Evolutionary conservation across 2,329 filamentous ascomycete species (phyloP).

Genomic region (Chaetomium strumarium): DNA sequence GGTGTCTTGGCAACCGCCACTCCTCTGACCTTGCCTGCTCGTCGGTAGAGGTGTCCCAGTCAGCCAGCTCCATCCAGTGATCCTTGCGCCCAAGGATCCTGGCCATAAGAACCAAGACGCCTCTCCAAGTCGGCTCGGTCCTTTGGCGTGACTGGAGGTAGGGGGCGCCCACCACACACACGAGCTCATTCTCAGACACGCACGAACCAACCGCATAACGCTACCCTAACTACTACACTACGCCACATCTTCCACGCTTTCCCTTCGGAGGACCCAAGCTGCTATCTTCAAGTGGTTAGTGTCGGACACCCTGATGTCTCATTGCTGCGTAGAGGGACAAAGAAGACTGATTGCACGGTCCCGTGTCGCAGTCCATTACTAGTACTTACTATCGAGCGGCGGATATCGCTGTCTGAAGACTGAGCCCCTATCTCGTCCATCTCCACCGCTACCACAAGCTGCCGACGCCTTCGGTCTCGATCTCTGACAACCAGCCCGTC

Average conservation of each 20-base stretch:
- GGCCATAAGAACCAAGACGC: constrained; percentile 10
- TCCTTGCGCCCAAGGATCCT: constrained; percentile 26
- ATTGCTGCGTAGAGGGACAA: constrained; percentile 29
- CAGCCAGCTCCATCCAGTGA: constrained; percentile 12
- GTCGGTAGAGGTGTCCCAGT: constrained; percentile 1
- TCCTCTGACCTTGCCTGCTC: neutral
- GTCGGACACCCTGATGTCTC: constrained; percentile 29
- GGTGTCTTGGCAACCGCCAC: neutral
- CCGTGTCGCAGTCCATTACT: constrained; percentile 16
- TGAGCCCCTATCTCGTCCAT: constrained; percentile 18
- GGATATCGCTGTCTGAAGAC: constrained; percentile 25
- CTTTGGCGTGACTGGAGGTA: constrained; percentile 19
- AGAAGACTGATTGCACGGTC: constrained; percentile 28
- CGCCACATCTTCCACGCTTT: neutral
- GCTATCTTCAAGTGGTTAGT: constrained; percentile 25
- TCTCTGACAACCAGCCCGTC: constrained; percentile 14
- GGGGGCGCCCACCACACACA: constrained; percentile 24
- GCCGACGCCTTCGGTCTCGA: constrained; percentile 11
- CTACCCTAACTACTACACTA: neutral
- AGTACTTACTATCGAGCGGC: constrained; percentile 17
- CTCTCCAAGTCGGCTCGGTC: neutral
- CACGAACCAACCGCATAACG: neutral
- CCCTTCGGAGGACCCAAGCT: neutral
- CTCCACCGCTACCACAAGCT: constrained; percentile 14
- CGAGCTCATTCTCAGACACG: neutral